A percentile compares a stretch with the other conserved stretches of the same genome.
phyloP scores from a whole-genome alignment of 225 moss, liverwort and hornwort species.

The Physcomitrellopsis africana region DNA sequence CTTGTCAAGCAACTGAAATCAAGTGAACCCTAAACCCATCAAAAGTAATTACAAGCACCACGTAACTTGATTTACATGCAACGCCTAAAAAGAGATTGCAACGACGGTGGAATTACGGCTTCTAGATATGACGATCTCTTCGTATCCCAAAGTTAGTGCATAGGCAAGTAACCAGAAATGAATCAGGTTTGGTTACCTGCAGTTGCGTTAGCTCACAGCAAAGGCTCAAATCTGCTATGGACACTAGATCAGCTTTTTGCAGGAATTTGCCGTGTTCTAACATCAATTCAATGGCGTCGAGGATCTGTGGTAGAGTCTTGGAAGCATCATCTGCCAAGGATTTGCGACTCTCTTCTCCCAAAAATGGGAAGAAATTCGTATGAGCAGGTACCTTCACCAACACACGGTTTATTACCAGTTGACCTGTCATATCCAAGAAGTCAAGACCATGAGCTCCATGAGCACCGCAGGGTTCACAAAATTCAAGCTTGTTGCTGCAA shows the following conservation, averaged over 20 bases:
- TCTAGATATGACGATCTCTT: too few relatives aligned
- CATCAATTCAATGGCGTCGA: slow-evolving; percentile 42
- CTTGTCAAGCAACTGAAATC: slow-evolving; percentile 19
- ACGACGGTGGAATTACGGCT: too few relatives aligned
- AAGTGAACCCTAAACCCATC: too few relatives aligned
- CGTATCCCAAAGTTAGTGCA: too few relatives aligned
- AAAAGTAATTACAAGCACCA: too few relatives aligned
- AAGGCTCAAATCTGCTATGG: slow-evolving; percentile 52
- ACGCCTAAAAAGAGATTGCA: too few relatives aligned
- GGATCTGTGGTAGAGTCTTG: slow-evolving; percentile 10
- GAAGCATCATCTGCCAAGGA: slow-evolving; percentile 7
- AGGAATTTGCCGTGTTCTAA: slow-evolving; percentile 37
- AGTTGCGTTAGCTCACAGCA: slow-evolving; percentile 22
- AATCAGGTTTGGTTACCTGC: slow-evolving; percentile 12
- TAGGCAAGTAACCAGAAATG: background rate
- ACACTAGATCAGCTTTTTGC: slow-evolving; percentile 33
- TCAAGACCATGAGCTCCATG: background rate
- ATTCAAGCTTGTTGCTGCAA: too few relatives aligned
- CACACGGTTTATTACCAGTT: slow-evolving; percentile 21
- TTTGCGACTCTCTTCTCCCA: background rate
- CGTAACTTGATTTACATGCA: too few relatives aligned
- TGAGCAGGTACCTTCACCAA: slow-evolving; percentile 22
- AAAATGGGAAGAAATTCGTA: background rate
- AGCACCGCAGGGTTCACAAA: too few relatives aligned
- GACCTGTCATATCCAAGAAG: slow-evolving; percentile 16